A percentile compares a stretch with the other conserved stretches of the same genome.
phyloP scores from a whole-genome alignment of 805 yeast species.

The Metschnikowia dekortorum region DNA sequence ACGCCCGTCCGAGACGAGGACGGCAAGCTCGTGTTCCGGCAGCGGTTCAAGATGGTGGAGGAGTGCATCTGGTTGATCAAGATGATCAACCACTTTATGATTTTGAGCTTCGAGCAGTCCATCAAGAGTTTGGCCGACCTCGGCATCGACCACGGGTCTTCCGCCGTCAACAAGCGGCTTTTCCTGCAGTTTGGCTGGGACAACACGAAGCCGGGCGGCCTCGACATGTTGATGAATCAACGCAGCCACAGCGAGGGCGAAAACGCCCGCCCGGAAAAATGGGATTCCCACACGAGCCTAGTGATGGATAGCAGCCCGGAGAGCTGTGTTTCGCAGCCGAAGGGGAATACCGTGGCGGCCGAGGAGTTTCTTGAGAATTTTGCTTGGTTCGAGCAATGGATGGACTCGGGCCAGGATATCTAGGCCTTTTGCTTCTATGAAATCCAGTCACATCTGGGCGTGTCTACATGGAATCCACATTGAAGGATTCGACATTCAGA shows the following conservation, averaged over 20 bases:
- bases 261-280: neutral
- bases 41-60: constrained; percentile 47
- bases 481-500: too few species aligned
- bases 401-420: constrained; percentile 18
- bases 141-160: constrained; percentile 53
- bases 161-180: constrained; percentile 44
- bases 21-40: constrained; percentile 27
- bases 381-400: constrained; percentile 56
- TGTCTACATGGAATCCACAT: too few species aligned
- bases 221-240: constrained; percentile 13
- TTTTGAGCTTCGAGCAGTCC: constrained; percentile 43
- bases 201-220: constrained; percentile 6
- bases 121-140: constrained; percentile 30
- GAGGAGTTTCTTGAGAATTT: constrained; percentile 37
- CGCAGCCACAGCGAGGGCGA: constrained; percentile 10
- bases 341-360: constrained; percentile 4
- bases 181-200: constrained; percentile 45
- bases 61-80: constrained; percentile 63
- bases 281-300: neutral
- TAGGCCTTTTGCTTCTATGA: neutral
- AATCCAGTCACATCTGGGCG: neutral
- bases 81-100: constrained; percentile 48
- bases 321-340: constrained; percentile 5
- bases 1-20: constrained; percentile 29
- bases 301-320: constrained; percentile 3